Percentiles rank a stretch among this genome's conserved stretches.
Evolutionary conservation across 805 yeast genomes (phyloP).

Genomic region (Metschnikowia bowlesiae): DNA sequence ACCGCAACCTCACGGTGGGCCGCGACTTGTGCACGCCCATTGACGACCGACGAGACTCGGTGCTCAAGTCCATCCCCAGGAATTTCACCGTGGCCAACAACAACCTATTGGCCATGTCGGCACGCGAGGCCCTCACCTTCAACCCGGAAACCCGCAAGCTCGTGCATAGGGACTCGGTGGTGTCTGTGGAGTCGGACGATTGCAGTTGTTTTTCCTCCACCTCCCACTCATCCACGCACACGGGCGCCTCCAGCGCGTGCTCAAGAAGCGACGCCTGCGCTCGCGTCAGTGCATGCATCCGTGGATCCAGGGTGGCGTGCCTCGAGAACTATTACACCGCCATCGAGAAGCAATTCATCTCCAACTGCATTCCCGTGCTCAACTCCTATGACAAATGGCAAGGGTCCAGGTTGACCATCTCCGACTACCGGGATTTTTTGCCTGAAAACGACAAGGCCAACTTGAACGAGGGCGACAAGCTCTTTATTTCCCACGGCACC

Average conservation of each 20-base stretch:
- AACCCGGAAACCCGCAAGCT: conserved; percentile 5
- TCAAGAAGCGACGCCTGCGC: background rate
- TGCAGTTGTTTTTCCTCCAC: conserved; percentile 9
- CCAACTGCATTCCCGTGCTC: conserved; percentile 34
- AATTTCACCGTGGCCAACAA: conserved; percentile 12
- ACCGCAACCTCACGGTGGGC: conserved; percentile 29
- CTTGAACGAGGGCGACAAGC: conserved; percentile 8
- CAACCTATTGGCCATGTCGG: conserved; percentile 9
- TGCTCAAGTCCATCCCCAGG: conserved; percentile 21
- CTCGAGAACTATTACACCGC: conserved; percentile 17
- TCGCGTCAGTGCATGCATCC: background rate
- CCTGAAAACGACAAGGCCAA: conserved; percentile 8
- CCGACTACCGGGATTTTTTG: conserved; percentile 9
- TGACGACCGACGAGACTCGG: conserved; percentile 23
- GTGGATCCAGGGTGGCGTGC: conserved; percentile 12
- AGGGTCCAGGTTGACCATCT: conserved; percentile 14
- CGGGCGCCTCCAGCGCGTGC: conserved; percentile 2
- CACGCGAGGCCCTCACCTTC: conserved; percentile 7
- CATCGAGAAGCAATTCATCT: conserved; percentile 34
- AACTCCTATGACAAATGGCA: conserved; percentile 39
- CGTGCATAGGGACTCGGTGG: conserved; percentile 2
- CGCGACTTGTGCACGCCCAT: conserved; percentile 30
- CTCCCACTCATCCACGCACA: background rate
- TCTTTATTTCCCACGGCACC: conserved; percentile 11
- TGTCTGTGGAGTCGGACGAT: conserved; percentile 3